These are phyloP conservation scores for Fusarium goolgardi DNA, from an alignment of 2,329 filamentous ascomycete species.

Conservation along the genomic window DNA sequence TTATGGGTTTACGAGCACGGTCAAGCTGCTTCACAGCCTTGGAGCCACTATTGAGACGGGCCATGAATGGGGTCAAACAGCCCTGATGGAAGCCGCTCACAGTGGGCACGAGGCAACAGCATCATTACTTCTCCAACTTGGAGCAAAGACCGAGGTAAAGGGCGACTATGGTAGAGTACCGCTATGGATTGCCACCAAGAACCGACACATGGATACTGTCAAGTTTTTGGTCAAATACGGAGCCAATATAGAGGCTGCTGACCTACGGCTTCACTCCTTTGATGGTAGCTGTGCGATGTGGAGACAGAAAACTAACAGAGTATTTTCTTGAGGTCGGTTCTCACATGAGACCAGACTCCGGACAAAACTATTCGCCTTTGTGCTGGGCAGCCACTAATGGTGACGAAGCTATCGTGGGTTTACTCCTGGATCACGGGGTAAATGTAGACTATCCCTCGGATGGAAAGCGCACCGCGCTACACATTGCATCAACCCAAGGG, in stretches of 20 bases:
- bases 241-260: not conserved
- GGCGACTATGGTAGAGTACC: not conserved
- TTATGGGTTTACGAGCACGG: not conserved
- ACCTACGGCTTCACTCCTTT: not conserved
- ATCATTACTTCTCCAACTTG: not conserved
- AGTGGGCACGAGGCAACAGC: not conserved
- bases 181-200: not conserved
- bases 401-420: too few species aligned
- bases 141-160: not conserved
- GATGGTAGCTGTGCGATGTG: too few species aligned
- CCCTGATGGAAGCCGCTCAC: not conserved
- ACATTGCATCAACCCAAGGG: too few species aligned
- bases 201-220: not conserved
- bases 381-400: too few species aligned
- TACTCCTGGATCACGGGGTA: too few species aligned
- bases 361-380: too few species aligned
- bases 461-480: too few species aligned
- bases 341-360: too few species aligned
- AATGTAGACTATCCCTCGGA: too few species aligned
- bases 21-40: not conserved
- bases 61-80: not conserved
- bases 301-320: too few species aligned
- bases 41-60: not conserved
- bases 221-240: not conserved
- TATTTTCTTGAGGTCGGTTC: too few species aligned